Evolutionary conservation across 768 basidiomycete species (phyloP).

Genomic region (Trametes meyenii): DNA sequence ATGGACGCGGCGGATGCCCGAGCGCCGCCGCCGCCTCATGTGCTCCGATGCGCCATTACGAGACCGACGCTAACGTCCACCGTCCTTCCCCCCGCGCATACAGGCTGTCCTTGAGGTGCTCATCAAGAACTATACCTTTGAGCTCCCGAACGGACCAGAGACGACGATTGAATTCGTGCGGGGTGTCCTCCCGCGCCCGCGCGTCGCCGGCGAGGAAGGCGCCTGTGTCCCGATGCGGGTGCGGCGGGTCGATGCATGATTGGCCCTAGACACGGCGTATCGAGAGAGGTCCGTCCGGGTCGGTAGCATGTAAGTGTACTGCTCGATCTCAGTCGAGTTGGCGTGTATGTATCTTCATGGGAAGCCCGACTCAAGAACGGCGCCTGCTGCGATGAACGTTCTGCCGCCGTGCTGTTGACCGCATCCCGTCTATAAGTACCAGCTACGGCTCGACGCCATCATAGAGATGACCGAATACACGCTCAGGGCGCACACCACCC

Average conservation of each 20-base stretch:
- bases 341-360: no score
- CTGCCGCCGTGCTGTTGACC: no score
- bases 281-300: neutral
- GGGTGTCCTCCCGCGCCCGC: slow-evolving; percentile 29
- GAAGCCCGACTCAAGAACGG: no score
- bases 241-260: slow-evolving; percentile 22
- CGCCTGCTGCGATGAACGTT: no score
- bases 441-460: no score
- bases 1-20: no score
- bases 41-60: neutral
- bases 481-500: no score
- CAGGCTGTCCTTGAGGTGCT: slow-evolving; percentile 48
- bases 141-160: slow-evolving; percentile 36
- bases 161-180: slow-evolving; percentile 35
- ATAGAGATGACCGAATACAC: no score
- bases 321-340: neutral
- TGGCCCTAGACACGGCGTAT: neutral
- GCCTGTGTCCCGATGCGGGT: slow-evolving; percentile 31
- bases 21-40: neutral
- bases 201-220: slow-evolving; percentile 29
- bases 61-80: neutral
- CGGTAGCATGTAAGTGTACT: neutral
- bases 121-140: slow-evolving; percentile 45
- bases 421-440: no score
- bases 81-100: neutral